Conservation (phyloP, 371 early-diverging fungal genomes). For the Mucor mucedo region DNA sequence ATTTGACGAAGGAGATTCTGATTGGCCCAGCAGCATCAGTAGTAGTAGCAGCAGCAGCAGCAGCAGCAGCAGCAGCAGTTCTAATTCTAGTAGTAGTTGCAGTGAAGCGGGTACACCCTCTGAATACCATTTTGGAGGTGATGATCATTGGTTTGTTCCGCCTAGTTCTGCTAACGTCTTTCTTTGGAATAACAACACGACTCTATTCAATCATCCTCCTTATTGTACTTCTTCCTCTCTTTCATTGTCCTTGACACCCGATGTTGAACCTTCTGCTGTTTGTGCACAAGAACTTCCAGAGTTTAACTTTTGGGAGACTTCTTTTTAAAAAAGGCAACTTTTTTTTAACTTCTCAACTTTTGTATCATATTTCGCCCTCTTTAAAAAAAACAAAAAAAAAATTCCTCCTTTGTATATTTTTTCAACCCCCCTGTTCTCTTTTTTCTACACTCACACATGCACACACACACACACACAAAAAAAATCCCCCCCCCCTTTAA, state of each 20-base stretch:
- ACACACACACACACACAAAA: too few species aligned
- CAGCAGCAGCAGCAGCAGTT: too few species aligned
- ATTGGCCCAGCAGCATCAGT: too few species aligned
- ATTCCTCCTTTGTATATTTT: too few species aligned
- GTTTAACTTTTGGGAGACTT: background rate
- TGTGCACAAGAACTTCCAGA: constrained; percentile 3
- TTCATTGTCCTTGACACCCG: background rate
- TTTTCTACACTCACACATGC: too few species aligned
- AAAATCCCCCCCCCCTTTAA: too few species aligned
- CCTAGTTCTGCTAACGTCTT: constrained; percentile 46
- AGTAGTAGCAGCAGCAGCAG: too few species aligned
- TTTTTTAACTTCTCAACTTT: too few species aligned
- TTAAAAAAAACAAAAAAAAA: too few species aligned
- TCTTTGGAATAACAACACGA: constrained; percentile 19
- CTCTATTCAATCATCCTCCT: background rate
- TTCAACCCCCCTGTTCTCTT: too few species aligned
- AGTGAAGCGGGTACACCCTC: constrained; percentile 49
- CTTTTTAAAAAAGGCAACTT: background rate
- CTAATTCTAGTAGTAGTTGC: background rate
- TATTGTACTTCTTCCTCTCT: background rate
- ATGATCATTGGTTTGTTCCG: constrained; percentile 25
- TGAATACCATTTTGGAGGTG: constrained; percentile 14
- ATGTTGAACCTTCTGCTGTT: background rate
- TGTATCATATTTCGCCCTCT: too few species aligned
- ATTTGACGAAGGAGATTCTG: too few species aligned